Percentiles rank a stretch among this genome's conserved stretches.
phyloP scores from a whole-genome alignment of 768 basidiomycete genomes.

The Myochromella boudieri region DNA sequence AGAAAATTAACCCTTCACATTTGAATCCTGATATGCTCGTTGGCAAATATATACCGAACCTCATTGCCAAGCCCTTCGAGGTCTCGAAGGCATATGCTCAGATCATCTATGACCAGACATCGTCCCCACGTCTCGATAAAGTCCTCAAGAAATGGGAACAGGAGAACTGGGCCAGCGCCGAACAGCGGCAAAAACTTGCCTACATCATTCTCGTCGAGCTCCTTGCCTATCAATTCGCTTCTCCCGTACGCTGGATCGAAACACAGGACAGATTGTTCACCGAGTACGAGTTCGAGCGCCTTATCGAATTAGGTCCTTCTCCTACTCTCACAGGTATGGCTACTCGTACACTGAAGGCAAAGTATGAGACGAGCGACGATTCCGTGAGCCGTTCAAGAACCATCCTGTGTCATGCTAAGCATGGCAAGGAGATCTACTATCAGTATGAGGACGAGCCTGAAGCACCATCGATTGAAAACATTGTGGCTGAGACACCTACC shows the following conservation, averaged over 20 bases:
- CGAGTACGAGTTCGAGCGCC: constrained; percentile 83
- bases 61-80: constrained; percentile 86
- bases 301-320: constrained; percentile 95
- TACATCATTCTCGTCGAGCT: constrained; percentile 97
- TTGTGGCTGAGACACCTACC: constrained; percentile 31
- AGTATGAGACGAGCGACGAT: constrained; percentile 90
- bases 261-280: constrained; percentile 95
- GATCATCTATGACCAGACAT: constrained; percentile 94
- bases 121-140: constrained; percentile 92
- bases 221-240: constrained; percentile 97
- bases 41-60: constrained; percentile 96
- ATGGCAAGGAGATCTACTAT: constrained; percentile 96
- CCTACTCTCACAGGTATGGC: constrained; percentile 98
- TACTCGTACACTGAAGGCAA: constrained; percentile 83
- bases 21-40: constrained; percentile 94
- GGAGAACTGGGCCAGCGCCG: constrained; percentile 79
- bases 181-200: constrained; percentile 89
- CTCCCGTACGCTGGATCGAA: constrained; percentile 99
- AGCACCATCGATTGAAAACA: constrained; percentile 37
- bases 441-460: constrained; percentile 88
- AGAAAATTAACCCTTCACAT: constrained; percentile 92
- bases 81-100: constrained; percentile 87
- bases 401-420: constrained; percentile 93
- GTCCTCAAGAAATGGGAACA: constrained; percentile 94
- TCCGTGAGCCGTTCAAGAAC: constrained; percentile 74